These are phyloP conservation scores for Brasilioporus rufonigricans DNA, from an alignment of 768 basidiomycete species.

Conservation along the genomic window DNA sequence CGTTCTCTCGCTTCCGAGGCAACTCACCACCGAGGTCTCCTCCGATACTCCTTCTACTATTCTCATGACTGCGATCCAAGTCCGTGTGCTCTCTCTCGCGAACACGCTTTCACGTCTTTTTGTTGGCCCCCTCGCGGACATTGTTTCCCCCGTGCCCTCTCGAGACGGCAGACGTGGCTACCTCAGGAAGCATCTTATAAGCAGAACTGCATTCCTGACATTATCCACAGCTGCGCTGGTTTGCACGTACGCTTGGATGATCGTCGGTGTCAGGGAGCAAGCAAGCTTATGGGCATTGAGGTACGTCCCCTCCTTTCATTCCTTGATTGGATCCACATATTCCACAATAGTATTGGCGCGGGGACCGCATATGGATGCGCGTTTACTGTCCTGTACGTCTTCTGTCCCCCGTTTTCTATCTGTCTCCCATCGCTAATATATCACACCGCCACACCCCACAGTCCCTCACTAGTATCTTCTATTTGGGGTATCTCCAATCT, in stretches of 20 bases:
- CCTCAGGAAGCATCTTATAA: slow-evolving; percentile 51
- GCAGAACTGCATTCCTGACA: slow-evolving; percentile 59
- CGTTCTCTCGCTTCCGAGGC: slow-evolving; percentile 56
- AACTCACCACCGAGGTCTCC: slow-evolving; percentile 9
- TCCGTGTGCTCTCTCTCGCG: slow-evolving; percentile 63
- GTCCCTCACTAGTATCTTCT: slow-evolving; percentile 64
- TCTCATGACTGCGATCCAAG: slow-evolving; percentile 58
- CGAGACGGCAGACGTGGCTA: slow-evolving; percentile 32
- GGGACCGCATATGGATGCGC: slow-evolving; percentile 68
- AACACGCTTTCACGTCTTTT: slow-evolving; percentile 72
- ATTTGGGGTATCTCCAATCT: slow-evolving; percentile 71
- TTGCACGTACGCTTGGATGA: slow-evolving; percentile 56
- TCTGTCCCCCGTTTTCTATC: neutral
- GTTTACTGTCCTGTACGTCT: slow-evolving; percentile 68
- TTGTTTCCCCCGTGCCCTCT: slow-evolving; percentile 60
- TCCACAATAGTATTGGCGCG: slow-evolving; percentile 49
- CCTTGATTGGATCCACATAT: neutral
- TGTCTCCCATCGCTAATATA: neutral
- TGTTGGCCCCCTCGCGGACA: slow-evolving; percentile 69
- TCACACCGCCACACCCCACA: neutral
- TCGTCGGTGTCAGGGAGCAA: slow-evolving; percentile 44
- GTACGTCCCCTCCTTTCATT: slow-evolving; percentile 33
- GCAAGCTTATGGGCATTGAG: slow-evolving; percentile 68
- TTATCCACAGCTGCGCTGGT: slow-evolving; percentile 47
- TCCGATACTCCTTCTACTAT: slow-evolving; percentile 21